phyloP scores from a whole-genome alignment of 23 red algal species.

The Gracilaria caudata region DNA sequence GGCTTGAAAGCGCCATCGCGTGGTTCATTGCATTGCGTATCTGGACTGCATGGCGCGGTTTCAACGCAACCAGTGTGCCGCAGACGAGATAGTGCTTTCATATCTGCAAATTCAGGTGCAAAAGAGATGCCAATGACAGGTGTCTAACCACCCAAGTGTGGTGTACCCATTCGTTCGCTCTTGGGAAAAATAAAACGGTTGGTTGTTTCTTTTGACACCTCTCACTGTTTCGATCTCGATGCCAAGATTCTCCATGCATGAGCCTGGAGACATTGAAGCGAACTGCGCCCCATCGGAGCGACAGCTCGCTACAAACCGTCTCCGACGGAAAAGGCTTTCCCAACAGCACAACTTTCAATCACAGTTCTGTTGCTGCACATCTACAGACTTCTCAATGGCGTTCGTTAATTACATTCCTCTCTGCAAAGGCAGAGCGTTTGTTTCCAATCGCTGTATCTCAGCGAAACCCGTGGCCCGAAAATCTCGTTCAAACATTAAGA shows the following conservation, averaged over 20 bases:
- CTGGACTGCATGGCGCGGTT: no score
- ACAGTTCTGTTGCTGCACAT: not conserved
- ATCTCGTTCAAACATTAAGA: conserved; percentile 9
- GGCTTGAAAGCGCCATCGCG: no score
- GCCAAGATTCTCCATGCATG: not conserved
- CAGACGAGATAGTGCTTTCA: no score
- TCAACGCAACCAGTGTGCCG: no score
- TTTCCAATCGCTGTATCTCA: conserved; percentile 10
- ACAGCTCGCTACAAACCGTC: not conserved
- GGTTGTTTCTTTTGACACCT: not conserved
- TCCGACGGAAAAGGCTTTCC: not conserved
- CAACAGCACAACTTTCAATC: not conserved
- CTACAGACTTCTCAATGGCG: not conserved
- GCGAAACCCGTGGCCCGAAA: not conserved
- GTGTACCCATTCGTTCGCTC: not conserved
- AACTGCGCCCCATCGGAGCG: not conserved
- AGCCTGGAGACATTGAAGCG: not conserved
- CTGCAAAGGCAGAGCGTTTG: not conserved
- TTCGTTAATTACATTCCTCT: conserved; percentile 12
- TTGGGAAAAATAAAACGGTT: not conserved
- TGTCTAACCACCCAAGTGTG: not conserved
- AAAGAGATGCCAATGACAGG: not conserved
- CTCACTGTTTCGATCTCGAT: not conserved
- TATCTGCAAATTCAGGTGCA: not conserved
- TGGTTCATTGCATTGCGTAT: no score